Conservation (phyloP, 2,329 filamentous ascomycete species). For the Aspergillus quadrilineatus region DNA sequence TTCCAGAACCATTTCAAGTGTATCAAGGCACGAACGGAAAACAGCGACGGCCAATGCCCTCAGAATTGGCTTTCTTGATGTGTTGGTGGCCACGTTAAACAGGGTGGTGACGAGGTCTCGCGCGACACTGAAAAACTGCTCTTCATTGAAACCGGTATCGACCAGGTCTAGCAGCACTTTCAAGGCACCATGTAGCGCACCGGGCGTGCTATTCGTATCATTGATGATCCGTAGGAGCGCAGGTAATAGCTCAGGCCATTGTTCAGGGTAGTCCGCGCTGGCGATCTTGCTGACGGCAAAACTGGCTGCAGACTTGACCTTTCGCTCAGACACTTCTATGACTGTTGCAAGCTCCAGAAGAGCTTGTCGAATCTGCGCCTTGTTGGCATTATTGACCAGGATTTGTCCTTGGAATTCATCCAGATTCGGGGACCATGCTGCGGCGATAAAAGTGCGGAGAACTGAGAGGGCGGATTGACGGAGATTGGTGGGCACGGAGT, state of each 20-base stretch:
- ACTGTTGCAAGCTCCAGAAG: constrained; percentile 77
- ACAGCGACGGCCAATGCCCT: constrained; percentile 85
- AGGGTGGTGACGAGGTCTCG: constrained; percentile 80
- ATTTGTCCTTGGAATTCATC: constrained; percentile 68
- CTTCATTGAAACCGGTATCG: constrained; percentile 88
- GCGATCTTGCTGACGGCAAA: constrained; percentile 92
- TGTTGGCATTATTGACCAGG: constrained; percentile 70
- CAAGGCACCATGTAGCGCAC: constrained; percentile 83
- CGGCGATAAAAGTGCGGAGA: constrained; percentile 79
- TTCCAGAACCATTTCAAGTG: constrained; percentile 94
- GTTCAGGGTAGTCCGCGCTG: constrained; percentile 85
- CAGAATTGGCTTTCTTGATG: constrained; percentile 70
- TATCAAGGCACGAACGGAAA: constrained; percentile 88
- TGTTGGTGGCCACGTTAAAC: constrained; percentile 76
- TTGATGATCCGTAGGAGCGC: constrained; percentile 72
- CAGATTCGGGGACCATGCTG: constrained; percentile 76
- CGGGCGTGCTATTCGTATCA: constrained; percentile 66
- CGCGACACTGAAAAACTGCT: constrained; percentile 90
- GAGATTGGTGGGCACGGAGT: constrained; percentile 68
- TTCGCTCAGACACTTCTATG: constrained; percentile 70
- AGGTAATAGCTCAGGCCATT: constrained; percentile 88
- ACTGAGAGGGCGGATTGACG: constrained; percentile 80
- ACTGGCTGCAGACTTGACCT: constrained; percentile 85
- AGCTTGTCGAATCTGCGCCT: constrained; percentile 68
- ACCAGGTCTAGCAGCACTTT: constrained; percentile 86